These are phyloP conservation scores for Candida awuae DNA, from an alignment of 805 yeast species.

Conservation along the genomic window DNA sequence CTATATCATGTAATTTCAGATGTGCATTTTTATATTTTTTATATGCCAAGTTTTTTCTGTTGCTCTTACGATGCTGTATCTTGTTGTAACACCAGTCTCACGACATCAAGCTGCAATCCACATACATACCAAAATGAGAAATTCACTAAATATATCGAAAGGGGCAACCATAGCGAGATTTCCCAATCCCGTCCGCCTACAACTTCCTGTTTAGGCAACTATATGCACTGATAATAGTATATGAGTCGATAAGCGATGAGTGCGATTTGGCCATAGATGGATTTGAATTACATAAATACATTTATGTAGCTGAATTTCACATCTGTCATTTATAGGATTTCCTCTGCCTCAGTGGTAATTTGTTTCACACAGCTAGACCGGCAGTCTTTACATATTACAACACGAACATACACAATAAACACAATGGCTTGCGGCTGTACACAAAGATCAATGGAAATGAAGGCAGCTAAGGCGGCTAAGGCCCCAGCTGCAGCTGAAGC, in stretches of 20 bases:
- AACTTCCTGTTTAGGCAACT: background rate
- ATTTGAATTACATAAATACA: background rate
- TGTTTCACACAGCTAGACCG: too few relatives aligned
- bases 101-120: too few relatives aligned
- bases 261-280: background rate
- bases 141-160: too few relatives aligned
- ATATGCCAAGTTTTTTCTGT: too few relatives aligned
- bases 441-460: slow-evolving; percentile 10
- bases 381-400: background rate
- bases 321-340: too few relatives aligned
- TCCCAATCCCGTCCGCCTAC: background rate
- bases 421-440: slow-evolving; percentile 24
- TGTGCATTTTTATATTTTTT: too few relatives aligned
- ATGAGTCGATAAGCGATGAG: background rate
- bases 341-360: too few relatives aligned
- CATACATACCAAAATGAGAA: too few relatives aligned
- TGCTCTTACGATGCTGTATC: too few relatives aligned
- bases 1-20: too few relatives aligned
- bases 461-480: background rate
- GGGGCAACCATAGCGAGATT: background rate
- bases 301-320: too few relatives aligned
- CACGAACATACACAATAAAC: slow-evolving; percentile 2
- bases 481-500: background rate
- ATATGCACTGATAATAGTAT: background rate
- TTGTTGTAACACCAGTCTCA: too few relatives aligned